Base-by-base conservation (phyloP, 495 filamentous ascomycete genomes). In the Podospora comata region DNA sequence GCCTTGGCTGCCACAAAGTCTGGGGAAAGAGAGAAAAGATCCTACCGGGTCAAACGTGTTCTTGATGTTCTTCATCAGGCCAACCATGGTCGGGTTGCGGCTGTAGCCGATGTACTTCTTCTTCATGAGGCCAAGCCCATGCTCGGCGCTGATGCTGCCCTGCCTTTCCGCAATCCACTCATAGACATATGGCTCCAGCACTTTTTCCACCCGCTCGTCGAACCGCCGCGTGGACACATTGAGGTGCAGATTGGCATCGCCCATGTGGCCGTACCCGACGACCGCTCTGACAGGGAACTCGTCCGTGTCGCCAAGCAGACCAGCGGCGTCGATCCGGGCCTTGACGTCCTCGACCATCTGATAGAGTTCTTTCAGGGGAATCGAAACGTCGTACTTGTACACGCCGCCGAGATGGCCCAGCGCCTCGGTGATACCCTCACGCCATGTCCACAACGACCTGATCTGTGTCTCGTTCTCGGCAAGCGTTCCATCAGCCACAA, bases 301-400 rank as follows among this genome's bases (percentile, higher is more conserved):
- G 58, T 93, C 91, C 54, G 86, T 86, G 27, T 92, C 90, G 39
- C 92, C 90, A 18, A 96, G 84, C 5, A 98, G 84, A 1, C 93
- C 94, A 20, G 87, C 86, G 30, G 86, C 82, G 3, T 84, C 85
- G 30, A 98, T 82, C 13, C 89, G 87, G 62, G 86, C 86, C 67
- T 87, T 84, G 48, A 88, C 89, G 70, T 97, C 95, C 66, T 93
- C 91, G 7, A 99, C 96, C 20, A 99, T 84, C 69, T 85, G 80
- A 78, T 98, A 99, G 72, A 99, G 85, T 68, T 96, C 88, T n/a
- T 85, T 75, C 9, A 99, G 80, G 5, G 95, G 95, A 64, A 99
- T 96, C 18, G 95, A 98, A 5, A 99, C 85, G 75, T 99, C 95
- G 79, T 99, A 99, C 80, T 98, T 98, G 86, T 98, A 99, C 28